Evolutionary conservation across 2,329 filamentous ascomycete genomes (phyloP).

Genomic region (Lachnellula subtilissima): DNA sequence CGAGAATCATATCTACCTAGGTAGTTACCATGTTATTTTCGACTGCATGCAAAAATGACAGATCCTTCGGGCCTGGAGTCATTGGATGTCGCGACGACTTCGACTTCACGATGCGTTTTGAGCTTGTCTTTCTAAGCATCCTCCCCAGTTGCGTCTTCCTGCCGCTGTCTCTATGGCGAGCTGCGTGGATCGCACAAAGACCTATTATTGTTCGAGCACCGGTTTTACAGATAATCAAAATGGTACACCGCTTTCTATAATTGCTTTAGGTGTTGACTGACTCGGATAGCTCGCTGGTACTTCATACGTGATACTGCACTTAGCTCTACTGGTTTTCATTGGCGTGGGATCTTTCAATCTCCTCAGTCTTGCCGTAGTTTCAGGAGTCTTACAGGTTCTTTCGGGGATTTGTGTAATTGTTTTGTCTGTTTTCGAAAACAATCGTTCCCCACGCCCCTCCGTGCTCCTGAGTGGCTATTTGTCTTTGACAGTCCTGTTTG

Average conservation of each 20-base stretch:
- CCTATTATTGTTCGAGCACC: neutral
- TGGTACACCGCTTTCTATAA: neutral
- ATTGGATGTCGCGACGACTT: slow-evolving; percentile 12
- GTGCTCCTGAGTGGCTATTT: slow-evolving; percentile 11
- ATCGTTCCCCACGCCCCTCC: slow-evolving; percentile 10
- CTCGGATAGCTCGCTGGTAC: neutral
- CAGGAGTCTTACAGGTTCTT: too few species aligned
- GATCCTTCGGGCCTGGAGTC: slow-evolving; percentile 10
- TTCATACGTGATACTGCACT: neutral
- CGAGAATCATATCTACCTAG: too few species aligned
- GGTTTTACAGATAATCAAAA: neutral
- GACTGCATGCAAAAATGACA: neutral
- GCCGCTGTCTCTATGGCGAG: neutral
- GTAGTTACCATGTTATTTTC: too few species aligned
- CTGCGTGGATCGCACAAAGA: neutral
- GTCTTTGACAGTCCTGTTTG: slow-evolving; percentile 6
- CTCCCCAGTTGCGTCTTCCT: slow-evolving; percentile 8
- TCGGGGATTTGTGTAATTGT: too few species aligned
- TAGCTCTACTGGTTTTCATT: slow-evolving; percentile 1
- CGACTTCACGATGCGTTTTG: slow-evolving; percentile 17
- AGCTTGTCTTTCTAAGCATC: slow-evolving; percentile 12
- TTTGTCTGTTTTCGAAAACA: slow-evolving; percentile 13
- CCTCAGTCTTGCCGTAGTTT: too few species aligned
- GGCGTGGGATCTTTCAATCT: neutral
- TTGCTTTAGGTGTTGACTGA: neutral